Conservation (phyloP, 441 rosid species). For the Jatropha multifida region DNA sequence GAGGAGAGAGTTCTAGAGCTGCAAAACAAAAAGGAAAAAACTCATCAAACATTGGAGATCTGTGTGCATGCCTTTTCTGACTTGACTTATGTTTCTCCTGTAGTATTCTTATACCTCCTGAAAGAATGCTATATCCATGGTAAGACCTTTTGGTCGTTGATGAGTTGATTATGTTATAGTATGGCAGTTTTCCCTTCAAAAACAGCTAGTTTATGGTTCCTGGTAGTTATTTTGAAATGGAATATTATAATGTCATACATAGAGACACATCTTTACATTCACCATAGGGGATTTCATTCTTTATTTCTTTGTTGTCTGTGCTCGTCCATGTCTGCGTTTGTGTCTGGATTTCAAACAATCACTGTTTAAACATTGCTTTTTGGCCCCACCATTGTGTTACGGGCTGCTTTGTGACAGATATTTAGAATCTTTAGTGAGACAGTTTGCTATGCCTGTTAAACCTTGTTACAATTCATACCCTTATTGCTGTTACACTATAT, state of each 20-base stretch:
- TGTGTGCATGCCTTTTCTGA: constrained; percentile 65
- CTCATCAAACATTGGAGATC: constrained; percentile 32
- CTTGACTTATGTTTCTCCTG: constrained; percentile 62
- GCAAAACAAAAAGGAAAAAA: constrained; percentile 19
- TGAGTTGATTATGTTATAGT: neutral
- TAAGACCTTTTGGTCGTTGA: constrained; percentile 27
- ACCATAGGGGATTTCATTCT: neutral
- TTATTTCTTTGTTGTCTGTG: neutral
- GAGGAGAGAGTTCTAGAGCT: constrained; percentile 29
- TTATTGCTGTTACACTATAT: neutral
- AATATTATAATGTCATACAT: neutral
- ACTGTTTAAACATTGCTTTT: too few species aligned
- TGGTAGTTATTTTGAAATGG: neutral
- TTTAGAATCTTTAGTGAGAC: neutral
- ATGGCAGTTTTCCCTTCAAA: neutral
- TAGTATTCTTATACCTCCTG: constrained; percentile 79
- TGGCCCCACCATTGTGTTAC: too few species aligned
- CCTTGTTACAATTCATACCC: neutral
- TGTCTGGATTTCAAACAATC: too few species aligned
- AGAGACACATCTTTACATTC: neutral
- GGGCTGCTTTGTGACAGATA: neutral
- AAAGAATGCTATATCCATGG: constrained; percentile 84
- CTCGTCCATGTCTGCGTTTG: too few species aligned
- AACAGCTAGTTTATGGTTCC: neutral
- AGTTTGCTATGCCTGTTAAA: neutral